Evolutionary conservation across 805 yeast genomes (phyloP), one percentile per base, ranked within the genome.

Genomic region (Metschnikowia baotianmanensis): DNA sequence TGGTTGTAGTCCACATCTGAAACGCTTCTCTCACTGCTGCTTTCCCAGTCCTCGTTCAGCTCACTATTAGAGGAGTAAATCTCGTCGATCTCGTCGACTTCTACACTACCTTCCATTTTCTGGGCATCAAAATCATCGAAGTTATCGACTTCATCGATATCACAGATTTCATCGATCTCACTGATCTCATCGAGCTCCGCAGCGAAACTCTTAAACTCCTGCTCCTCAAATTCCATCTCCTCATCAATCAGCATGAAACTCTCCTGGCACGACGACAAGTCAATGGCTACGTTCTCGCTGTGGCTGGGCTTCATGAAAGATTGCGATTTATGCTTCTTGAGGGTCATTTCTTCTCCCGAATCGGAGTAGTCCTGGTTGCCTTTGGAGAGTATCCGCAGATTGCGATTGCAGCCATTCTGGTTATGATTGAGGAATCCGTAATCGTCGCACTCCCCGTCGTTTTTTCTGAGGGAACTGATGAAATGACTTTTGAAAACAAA

Each of bases 251-350:
- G 46, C 19, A 30, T 4, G 13, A 34, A 40, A 26, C 46, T 41
- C 12, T 45, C 48, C n/a, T 38, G 42, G 19, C 36, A 34, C 13
- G 39, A 31, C 21, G 43, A 31, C 26, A 21, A 25, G 27, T 40
- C 29, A 22, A 31, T 30, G 23, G 31, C 19, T 33, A 37, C 25
- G 36, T 29, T 28, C 25, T 16, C 36, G 40, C 43, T 33, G 23
- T 25, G 24, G 18, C 13, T 38, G 33, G 40, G n/a, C n/a, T n/a
- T n/a, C n/a, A n/a, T 35, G 42, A 63, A 63, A 2, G 64, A 60
- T 51, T 65, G 71, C 19, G 71, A 66, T 43, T 61, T 61, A 50
- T 52, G 62, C 48, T 68, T 68, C 51, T 64, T 66, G 17, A 60
- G 46, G 23, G 48, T 52, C 23, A 45, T 52, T 7, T 48, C 51